Base-by-base conservation (phyloP, 331 rosid genomes). In the Arachis monticola region DNA sequence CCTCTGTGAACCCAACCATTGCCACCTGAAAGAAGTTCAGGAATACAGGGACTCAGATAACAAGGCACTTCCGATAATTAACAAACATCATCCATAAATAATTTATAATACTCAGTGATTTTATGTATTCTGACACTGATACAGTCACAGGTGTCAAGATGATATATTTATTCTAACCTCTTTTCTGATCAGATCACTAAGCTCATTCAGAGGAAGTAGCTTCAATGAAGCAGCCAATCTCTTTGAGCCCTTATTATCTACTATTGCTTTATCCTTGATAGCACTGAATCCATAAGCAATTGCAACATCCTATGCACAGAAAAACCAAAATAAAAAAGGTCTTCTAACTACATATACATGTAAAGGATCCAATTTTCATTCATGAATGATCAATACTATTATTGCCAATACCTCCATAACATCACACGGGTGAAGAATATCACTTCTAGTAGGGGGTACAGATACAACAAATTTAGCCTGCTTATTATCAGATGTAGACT, bases 371-470 rank as follows among this genome's bases (percentile, higher is more conserved):
- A 40, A 64, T 47, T 14, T 47, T 32, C 30, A 46, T 17, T 10
- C 7, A 22, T 51, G 66, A 70, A 57, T 58, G 53, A 60, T 52
- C 70, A 40, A 57, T 51, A 50, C 4, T 41, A 56, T 70, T 27
- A 62, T 66, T 51, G 70, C 2, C 42, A 47, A 42, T 73, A 95
- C 99, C 99, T 95, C 99, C 97, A 90, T 86, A 73, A 95, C 91
- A 85, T 95, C 99, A 81, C 97, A 92, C 55, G 99, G 92, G 65
- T 95, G 99, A 83, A 95, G 97, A 67, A 95, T 78, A 17, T 95
- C 99, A 84, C 97, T 95, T 83, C 99, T 95, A 47, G 86, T 82
- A 73, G 97, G 97, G 65, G 99, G 99, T 65, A 95, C 97, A 6
- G 87, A 79, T 58, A 95, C 92, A 46, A 60, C 74, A 51, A 90